Percentiles rank a stretch among this genome's conserved stretches.
phyloP scores from a whole-genome alignment of 257 asterid genomes.

The Parsonsia alboflavescens region DNA sequence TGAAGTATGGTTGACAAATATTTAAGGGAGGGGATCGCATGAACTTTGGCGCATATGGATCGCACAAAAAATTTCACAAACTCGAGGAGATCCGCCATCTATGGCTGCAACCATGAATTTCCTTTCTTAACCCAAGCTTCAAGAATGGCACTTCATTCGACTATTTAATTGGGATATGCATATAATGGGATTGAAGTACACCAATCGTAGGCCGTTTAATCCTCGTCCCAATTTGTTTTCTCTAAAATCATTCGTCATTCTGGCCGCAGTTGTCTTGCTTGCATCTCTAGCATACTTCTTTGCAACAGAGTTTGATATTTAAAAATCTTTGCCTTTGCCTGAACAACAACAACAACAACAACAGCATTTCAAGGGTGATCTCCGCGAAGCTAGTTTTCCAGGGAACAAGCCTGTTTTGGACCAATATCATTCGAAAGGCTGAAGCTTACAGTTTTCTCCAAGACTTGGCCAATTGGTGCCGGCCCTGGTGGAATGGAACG shows the following conservation, averaged over 20 bases:
- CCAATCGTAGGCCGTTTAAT: constrained; percentile 3
- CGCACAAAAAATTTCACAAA: not conserved
- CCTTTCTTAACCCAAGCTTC: not conserved
- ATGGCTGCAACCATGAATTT: constrained; percentile 4
- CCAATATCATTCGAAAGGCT: constrained; percentile 11
- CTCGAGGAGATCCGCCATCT: constrained; percentile 17
- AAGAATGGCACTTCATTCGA: not conserved
- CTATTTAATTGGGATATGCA: no score
- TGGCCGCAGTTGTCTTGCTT: constrained; percentile 9
- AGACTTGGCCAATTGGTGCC: constrained; percentile 25
- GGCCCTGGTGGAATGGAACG: constrained; percentile 33
- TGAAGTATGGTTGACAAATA: not conserved
- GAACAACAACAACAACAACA: constrained; percentile 6
- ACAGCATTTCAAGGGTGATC: constrained; percentile 9
- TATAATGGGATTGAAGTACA: constrained; percentile 19
- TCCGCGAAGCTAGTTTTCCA: constrained; percentile 18
- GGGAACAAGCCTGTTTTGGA: constrained; percentile 28
- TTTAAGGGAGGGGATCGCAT: constrained; percentile 16
- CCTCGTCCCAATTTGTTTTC: constrained; percentile 2
- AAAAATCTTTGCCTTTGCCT: constrained; percentile 1
- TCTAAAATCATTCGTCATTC: constrained; percentile 11
- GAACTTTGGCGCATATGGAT: not conserved
- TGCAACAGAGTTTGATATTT: not conserved
- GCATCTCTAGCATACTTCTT: constrained; percentile 13
- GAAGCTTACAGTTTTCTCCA: constrained; percentile 26